Percentiles rank a stretch among this genome's conserved stretches.
Conservation (phyloP, 2,329 filamentous ascomycete genomes). For the Corinectria fuckeliana region DNA sequence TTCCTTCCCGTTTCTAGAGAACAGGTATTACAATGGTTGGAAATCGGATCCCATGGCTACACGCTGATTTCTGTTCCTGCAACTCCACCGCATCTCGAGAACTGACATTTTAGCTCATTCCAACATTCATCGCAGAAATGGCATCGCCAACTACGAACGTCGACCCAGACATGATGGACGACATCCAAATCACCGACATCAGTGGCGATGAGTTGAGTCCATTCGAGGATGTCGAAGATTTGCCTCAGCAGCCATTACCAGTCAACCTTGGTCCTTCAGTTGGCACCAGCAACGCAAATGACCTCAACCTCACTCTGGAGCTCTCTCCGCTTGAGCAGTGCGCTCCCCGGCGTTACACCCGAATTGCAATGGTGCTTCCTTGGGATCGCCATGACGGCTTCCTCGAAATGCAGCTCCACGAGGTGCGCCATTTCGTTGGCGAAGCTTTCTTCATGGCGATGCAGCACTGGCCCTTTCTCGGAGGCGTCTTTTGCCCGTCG, state of each 20-base stretch:
- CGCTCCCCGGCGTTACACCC: slow-evolving; percentile 22
- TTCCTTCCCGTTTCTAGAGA: background rate
- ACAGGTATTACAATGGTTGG: too few species aligned
- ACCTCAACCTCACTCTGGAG: background rate
- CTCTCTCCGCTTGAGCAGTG: slow-evolving; percentile 27
- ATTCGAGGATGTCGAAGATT: background rate
- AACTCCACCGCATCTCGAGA: background rate
- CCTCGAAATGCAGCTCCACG: background rate
- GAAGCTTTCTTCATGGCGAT: slow-evolving; percentile 14
- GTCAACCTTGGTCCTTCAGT: background rate
- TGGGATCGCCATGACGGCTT: background rate
- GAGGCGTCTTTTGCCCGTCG: slow-evolving; percentile 12
- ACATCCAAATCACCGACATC: background rate
- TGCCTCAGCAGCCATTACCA: background rate
- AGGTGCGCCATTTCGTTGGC: background rate
- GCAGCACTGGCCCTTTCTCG: slow-evolving; percentile 25
- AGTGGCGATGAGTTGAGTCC: background rate
- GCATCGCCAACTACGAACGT: background rate
- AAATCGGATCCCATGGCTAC: background rate
- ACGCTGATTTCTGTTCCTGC: background rate
- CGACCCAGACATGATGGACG: background rate
- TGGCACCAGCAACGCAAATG: background rate
- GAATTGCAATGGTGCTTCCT: slow-evolving; percentile 18
- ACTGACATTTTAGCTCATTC: background rate
- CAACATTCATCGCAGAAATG: background rate